phyloP scores from a whole-genome alignment of 2,329 filamentous ascomycete species.

The Cladosporium colombiae region DNA sequence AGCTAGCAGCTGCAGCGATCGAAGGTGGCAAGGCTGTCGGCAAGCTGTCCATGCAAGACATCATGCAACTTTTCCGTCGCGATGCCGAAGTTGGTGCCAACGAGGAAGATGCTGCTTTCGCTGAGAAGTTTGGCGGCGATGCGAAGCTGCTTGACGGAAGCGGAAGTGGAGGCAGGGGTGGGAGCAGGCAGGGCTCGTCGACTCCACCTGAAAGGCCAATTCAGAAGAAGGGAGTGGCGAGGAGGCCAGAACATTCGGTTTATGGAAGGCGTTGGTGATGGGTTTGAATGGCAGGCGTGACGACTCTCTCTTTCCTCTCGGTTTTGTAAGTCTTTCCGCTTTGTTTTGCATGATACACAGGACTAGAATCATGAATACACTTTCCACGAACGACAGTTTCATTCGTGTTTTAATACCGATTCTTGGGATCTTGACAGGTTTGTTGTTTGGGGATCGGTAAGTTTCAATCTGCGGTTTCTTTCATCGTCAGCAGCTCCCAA shows the following conservation, averaged over 20 bases:
- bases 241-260: conserved; percentile 37
- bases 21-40: conserved; percentile 76
- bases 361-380: conserved; percentile 3
- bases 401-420: not conserved
- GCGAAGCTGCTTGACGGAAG: conserved; percentile 38
- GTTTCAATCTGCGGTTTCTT: not conserved
- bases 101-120: conserved; percentile 46
- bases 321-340: conserved; percentile 8
- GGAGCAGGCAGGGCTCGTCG: not conserved
- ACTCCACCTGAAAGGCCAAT: conserved; percentile 10
- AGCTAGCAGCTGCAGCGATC: conserved; percentile 87
- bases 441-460: not conserved
- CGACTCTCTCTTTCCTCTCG: conserved; percentile 1
- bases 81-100: conserved; percentile 53
- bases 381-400: not conserved
- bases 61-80: conserved; percentile 82
- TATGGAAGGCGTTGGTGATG: conserved; percentile 39
- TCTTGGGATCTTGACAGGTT: not conserved
- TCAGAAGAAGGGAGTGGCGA: conserved; percentile 25
- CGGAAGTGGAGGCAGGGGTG: not conserved
- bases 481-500: not conserved
- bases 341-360: conserved; percentile 3
- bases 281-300: not conserved
- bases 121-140: conserved; percentile 37
- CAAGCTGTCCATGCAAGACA: conserved; percentile 90